A percentile compares a stretch with the other conserved stretches of the same genome.
Conservation (phyloP, 305 asterid genomes). For the Fraxinus greggii region DNA sequence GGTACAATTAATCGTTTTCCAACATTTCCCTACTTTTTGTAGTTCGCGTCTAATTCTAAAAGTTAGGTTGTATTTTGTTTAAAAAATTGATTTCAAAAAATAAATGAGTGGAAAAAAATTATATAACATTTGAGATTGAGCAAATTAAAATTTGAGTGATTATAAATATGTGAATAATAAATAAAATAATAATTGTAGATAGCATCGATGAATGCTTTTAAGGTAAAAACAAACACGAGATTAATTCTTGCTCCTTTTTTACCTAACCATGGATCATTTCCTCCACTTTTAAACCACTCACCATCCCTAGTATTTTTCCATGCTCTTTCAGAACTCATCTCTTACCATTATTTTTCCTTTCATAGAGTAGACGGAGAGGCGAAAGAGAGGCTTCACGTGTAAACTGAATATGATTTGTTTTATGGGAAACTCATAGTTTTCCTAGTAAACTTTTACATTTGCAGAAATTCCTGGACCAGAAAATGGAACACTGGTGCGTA, state of each 20-base stretch:
- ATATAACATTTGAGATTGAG: neutral
- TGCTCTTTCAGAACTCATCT: neutral
- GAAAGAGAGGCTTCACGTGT: neutral
- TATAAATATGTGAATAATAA: too few relatives aligned
- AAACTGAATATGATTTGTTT: neutral
- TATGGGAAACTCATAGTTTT: conserved; percentile 7
- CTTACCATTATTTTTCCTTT: neutral
- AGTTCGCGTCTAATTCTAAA: neutral
- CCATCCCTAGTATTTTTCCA: neutral
- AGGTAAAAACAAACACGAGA: neutral
- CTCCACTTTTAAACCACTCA: neutral
- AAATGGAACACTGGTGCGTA: neutral
- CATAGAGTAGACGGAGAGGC: neutral
- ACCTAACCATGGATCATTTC: conserved; percentile 31
- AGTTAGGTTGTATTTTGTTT: too few relatives aligned
- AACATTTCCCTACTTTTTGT: neutral
- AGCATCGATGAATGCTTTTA: neutral
- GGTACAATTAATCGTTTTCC: neutral
- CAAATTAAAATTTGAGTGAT: neutral
- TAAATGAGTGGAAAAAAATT: neutral
- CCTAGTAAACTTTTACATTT: conserved; percentile 3
- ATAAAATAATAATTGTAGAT: neutral
- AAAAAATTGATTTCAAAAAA: too few relatives aligned
- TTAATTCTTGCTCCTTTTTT: neutral
- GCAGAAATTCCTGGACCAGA: neutral